Evolutionary conservation across 2,329 filamentous ascomycete species (phyloP).

Genomic region (Rutstroemia sydowiana): DNA sequence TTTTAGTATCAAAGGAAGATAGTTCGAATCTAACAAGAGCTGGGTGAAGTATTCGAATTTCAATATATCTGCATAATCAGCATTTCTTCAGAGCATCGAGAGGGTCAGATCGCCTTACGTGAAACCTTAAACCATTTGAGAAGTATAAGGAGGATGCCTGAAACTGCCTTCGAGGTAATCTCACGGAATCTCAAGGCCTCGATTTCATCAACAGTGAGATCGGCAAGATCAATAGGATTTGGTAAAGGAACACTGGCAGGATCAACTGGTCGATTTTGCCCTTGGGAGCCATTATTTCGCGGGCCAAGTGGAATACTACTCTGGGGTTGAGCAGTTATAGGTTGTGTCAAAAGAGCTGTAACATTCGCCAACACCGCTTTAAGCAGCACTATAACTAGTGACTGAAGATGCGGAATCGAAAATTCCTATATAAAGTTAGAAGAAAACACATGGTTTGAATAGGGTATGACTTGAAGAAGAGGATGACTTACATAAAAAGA

Average conservation of each 20-base stretch:
- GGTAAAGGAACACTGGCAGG: constrained; percentile 24
- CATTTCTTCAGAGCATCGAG: not conserved
- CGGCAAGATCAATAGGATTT: constrained; percentile 28
- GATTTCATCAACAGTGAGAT: constrained; percentile 63
- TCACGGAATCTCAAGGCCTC: constrained; percentile 77
- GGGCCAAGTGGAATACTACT: constrained; percentile 23
- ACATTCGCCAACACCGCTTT: constrained; percentile 85
- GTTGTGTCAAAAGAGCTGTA: constrained; percentile 68
- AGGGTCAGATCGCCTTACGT: constrained; percentile 49
- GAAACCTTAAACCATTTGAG: constrained; percentile 96
- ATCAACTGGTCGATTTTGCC: constrained; percentile 24
- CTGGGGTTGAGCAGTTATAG: constrained; percentile 28
- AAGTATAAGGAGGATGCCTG: constrained; percentile 78
- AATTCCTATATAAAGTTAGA: constrained; percentile 48
- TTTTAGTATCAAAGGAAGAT: constrained; percentile 85
- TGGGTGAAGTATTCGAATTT: constrained; percentile 97
- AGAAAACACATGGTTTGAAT: constrained; percentile 5
- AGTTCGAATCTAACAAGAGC: constrained; percentile 88
- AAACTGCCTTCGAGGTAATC: constrained; percentile 84
- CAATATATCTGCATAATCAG: constrained; percentile 60
- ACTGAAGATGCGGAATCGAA: constrained; percentile 80
- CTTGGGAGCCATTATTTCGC: constrained; percentile 20
- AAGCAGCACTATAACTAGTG: constrained; percentile 83
- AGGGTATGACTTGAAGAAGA: not conserved
- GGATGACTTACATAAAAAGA: constrained; percentile 69